phyloP scores from a whole-genome alignment of 495 filamentous ascomycete genomes.

The Aspergillus asperescens region DNA sequence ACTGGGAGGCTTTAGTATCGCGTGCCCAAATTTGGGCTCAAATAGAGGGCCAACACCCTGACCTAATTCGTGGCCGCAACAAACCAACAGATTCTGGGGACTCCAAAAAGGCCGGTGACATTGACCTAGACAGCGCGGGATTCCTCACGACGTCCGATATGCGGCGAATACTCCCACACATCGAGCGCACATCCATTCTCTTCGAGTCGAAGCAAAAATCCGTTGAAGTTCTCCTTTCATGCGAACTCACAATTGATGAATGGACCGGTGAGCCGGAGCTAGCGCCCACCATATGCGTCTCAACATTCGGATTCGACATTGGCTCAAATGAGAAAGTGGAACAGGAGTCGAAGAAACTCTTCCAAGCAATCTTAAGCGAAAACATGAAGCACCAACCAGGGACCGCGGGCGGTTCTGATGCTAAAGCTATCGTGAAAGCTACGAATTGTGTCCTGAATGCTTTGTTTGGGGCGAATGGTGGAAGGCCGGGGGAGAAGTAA shows the following conservation, averaged over 20 bases:
- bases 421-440: constrained; percentile 31
- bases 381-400: constrained; percentile 8
- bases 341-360: constrained; percentile 37
- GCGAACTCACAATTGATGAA: constrained; percentile 31
- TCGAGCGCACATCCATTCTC: constrained; percentile 39
- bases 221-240: constrained; percentile 30
- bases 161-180: constrained; percentile 31
- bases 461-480: constrained; percentile 24
- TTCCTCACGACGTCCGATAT: constrained; percentile 23
- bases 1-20: constrained; percentile 38
- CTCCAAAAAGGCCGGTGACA: neutral
- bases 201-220: constrained; percentile 23
- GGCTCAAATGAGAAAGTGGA: constrained; percentile 28
- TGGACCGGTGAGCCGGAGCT: constrained; percentile 42
- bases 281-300: constrained; percentile 31
- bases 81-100: neutral
- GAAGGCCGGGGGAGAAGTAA: neutral
- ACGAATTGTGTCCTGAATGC: constrained; percentile 31
- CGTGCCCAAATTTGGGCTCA: constrained; percentile 38
- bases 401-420: constrained; percentile 16
- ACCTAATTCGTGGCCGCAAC: constrained; percentile 8
- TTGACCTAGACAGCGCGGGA: neutral
- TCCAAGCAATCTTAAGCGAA: constrained; percentile 34
- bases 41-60: constrained; percentile 26
- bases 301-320: constrained; percentile 15